Evolutionary conservation across 2,329 filamentous ascomycete species (phyloP).

Genomic region (Talaromyces sp.): DNA sequence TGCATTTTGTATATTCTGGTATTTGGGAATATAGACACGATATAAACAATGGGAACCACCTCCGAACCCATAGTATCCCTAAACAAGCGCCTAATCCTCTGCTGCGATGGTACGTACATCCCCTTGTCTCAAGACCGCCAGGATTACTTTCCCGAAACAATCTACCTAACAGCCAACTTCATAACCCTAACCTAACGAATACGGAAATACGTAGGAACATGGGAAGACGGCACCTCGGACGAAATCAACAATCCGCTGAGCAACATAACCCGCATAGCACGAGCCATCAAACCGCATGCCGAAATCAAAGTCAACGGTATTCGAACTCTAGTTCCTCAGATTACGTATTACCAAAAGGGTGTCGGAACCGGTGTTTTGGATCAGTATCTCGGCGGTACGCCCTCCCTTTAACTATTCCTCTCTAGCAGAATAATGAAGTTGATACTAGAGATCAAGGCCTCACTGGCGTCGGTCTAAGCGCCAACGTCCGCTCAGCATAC

Average conservation of each 20-base stretch:
- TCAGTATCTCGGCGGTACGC: conserved; percentile 19
- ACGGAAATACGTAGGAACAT: conserved; percentile 22
- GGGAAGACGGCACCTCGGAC: conserved; percentile 28
- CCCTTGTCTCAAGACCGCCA: no score
- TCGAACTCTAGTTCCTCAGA: conserved; percentile 27
- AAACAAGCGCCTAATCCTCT: conserved; percentile 31
- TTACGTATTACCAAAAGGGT: conserved; percentile 40
- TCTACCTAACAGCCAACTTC: no score
- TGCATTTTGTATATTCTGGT: no score
- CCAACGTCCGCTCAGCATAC: conserved; percentile 29
- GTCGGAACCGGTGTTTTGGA: conserved; percentile 29
- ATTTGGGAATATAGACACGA: no score
- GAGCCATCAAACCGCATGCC: conserved; percentile 31
- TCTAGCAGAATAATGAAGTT: no score
- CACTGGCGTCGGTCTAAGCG: conserved; percentile 20
- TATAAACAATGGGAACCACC: conserved; percentile 1
- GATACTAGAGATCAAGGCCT: not conserved
- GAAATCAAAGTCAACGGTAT: conserved; percentile 22
- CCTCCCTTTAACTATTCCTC: not conserved
- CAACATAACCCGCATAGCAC: conserved; percentile 37
- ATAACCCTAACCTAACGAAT: not conserved
- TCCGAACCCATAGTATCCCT: not conserved
- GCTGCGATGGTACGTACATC: conserved; percentile 29
- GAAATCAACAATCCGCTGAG: conserved; percentile 28
- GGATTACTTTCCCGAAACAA: no score